phyloP scores from a whole-genome alignment of 495 filamentous ascomycete species.

The Bombardia bombarda region DNA sequence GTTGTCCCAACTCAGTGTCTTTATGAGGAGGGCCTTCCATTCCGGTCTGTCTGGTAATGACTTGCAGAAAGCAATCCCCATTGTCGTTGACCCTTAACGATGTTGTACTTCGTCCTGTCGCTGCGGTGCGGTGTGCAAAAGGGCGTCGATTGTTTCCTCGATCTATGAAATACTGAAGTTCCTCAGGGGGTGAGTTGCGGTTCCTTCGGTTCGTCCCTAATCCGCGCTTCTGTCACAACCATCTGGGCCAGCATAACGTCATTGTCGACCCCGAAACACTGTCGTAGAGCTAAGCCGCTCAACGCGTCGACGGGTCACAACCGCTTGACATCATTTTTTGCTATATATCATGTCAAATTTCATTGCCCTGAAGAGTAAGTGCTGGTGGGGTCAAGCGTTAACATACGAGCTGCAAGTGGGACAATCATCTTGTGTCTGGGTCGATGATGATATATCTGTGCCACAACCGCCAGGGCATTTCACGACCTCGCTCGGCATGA shows the following conservation, averaged over 20 bases:
- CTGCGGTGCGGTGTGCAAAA: no score
- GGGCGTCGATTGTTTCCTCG: no score
- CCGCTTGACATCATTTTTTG: background rate
- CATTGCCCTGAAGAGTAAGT: background rate
- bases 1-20: no score
- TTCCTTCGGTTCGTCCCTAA: no score
- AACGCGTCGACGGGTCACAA: background rate
- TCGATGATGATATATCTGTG: background rate
- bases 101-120: no score
- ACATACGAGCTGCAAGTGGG: constrained; percentile 1
- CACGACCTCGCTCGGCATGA: background rate
- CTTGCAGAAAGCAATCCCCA: no score
- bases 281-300: background rate
- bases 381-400: background rate
- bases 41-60: no score
- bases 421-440: background rate
- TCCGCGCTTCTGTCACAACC: constrained; percentile 30
- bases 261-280: constrained; percentile 19
- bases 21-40: no score
- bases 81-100: no score
- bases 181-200: no score
- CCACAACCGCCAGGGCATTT: background rate
- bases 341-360: background rate
- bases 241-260: constrained; percentile 24
- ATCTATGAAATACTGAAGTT: no score